phyloP scores from a whole-genome alignment of 176 grass and related monocot species.

The Alloteropsis semialata region DNA sequence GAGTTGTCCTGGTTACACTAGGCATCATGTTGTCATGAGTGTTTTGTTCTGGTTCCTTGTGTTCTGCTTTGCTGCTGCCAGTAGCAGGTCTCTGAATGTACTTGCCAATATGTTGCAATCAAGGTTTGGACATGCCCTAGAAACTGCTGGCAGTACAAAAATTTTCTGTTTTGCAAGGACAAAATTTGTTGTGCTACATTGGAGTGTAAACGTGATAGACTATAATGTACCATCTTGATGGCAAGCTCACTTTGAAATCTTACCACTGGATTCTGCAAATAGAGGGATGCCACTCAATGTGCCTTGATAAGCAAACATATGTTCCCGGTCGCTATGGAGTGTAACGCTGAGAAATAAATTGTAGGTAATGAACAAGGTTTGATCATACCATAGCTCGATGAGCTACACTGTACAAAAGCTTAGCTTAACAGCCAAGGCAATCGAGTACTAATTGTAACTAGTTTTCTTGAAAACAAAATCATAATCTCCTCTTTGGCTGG shows the following conservation, averaged over 20 bases:
- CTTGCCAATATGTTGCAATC: not conserved
- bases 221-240: not conserved
- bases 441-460: not conserved
- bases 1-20: not conserved
- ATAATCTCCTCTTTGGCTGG: not conserved
- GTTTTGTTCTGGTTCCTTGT: not conserved
- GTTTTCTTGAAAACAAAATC: not conserved
- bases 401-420: not conserved
- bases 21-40: not conserved
- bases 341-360: not conserved
- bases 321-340: not conserved
- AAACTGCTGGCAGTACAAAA: not conserved
- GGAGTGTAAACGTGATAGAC: not conserved
- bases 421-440: conserved; percentile 5
- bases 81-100: not conserved
- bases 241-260: not conserved
- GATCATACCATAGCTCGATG: not conserved
- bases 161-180: not conserved
- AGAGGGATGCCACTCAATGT: not conserved
- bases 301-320: not conserved
- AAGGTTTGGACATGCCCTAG: not conserved
- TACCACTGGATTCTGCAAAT: not conserved
- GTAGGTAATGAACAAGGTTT: not conserved
- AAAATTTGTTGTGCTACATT: no score
- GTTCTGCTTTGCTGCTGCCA: not conserved